Base-by-base conservation (phyloP, 2,329 filamentous ascomycete species). In the Diplodia corticola region DNA sequence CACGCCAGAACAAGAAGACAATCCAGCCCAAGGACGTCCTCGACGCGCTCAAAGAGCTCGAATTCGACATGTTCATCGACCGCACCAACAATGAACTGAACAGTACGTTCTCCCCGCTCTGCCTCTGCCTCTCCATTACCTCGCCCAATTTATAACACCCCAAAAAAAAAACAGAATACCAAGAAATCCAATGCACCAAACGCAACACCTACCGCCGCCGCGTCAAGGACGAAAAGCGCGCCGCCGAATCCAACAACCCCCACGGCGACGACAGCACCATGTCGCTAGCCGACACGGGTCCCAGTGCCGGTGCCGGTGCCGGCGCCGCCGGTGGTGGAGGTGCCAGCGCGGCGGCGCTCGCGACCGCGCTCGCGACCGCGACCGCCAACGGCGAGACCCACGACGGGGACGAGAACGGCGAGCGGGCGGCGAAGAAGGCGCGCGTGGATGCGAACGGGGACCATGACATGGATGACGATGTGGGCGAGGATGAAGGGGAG, bases 11-110 rank as follows among this genome's bases (percentile, higher is more conserved):
- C 75, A 91, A 92, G 75, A 93, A 93, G 80, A 94, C 91, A 0
- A 90, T 95, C 71, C 85, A 87, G 72, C 90, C 91, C 0, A 83
- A 85, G 48, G 91, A 94, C 74, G 90, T 95, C 48, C 88, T 93
- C 73, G 87, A 88, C 59, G 91, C 91, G 0, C 83, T 95, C 54
- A 87, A 90, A n/a, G 89, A 91, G 44, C 85, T 89, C 54, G 91
- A 94, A 75, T 91, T 91, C 69, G 83, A 84, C 57, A 83, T 83
- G n/a, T 93, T 93, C 74, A 81, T 92, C 65, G 85, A 86, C 15
- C 83, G 87, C 37, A 80, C 94, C 35, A 89, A 94, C 77, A 89
- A 87, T 5, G 91, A 94, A 77, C 89, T 93, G 74, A 85, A 86
- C 49, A 92, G 90, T 92, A 76, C 55, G 88, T 82, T 30, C 46